A percentile compares a stretch with the other conserved stretches of the same genome.
Conservation (phyloP, 78 protist species). For the Dictyostelium firmibasis region DNA sequence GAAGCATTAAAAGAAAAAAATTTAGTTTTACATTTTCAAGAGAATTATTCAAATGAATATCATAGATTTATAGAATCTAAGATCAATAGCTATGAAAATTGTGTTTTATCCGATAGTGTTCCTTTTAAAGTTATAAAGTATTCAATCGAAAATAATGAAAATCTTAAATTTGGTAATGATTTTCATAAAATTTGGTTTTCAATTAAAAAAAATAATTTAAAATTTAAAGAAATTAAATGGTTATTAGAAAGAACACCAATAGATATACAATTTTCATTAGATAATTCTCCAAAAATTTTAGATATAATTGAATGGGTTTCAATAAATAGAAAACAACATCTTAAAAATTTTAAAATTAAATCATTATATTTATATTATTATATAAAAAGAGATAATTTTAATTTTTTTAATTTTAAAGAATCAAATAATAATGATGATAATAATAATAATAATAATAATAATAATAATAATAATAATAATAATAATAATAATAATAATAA, state of each 20-base stretch:
- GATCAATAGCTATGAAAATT: not conserved
- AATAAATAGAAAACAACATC: not conserved
- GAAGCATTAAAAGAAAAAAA: not conserved
- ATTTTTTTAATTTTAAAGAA: not conserved
- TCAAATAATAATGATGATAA: too few species aligned
- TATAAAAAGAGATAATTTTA: not conserved
- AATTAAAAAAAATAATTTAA: not conserved
- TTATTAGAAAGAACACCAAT: not conserved
- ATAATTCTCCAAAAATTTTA: not conserved
- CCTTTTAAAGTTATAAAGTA: not conserved
- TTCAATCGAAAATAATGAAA: not conserved
- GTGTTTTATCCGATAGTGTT: not conserved
- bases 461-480: too few species aligned
- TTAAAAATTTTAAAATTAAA: too few species aligned
- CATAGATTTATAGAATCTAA: not conserved
- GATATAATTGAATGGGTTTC: not conserved
- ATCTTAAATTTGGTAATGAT: not conserved
- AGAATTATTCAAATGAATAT: not conserved
- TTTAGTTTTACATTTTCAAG: not conserved
- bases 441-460: too few species aligned
- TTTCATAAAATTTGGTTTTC: not conserved
- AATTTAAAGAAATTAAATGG: not conserved
- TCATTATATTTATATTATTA: not conserved
- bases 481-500: too few species aligned
- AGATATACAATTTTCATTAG: not conserved